Percentiles rank a stretch among this genome's conserved stretches.
phyloP scores from a whole-genome alignment of 2,329 filamentous ascomycete species.

The Colletotrichum godetiae region DNA sequence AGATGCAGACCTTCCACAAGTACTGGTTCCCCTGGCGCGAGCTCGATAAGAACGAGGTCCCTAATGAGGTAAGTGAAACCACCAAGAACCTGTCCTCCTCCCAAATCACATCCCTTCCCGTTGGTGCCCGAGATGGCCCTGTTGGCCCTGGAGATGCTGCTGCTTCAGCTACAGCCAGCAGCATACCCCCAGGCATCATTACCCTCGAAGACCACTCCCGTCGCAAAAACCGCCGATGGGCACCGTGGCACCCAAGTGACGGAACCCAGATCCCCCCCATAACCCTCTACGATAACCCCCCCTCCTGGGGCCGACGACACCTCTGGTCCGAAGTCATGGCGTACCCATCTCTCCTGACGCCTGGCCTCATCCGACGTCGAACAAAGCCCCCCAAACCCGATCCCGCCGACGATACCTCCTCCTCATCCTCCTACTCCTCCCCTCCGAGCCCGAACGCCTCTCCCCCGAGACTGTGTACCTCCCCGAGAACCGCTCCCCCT shows the following conservation, averaged over 20 bases:
- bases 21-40: constrained; percentile 36
- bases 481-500: background rate
- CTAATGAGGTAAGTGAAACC: constrained; percentile 20
- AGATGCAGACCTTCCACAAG: constrained; percentile 24
- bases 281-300: background rate
- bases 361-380: background rate
- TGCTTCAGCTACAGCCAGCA: background rate
- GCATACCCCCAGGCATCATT: background rate
- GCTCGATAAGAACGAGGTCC: constrained; percentile 22
- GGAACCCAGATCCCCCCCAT: background rate
- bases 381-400: background rate
- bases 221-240: background rate
- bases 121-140: background rate
- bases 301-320: constrained; percentile 25
- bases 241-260: background rate
- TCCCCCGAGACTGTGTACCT: background rate
- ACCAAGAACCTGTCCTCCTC: background rate
- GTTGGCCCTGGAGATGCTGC: background rate
- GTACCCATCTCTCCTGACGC: background rate
- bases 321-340: background rate
- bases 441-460: background rate
- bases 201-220: background rate
- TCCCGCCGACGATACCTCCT: background rate
- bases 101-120: background rate
- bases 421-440: background rate